Evolutionary conservation across 2,329 filamentous ascomycete species (phyloP), one percentile per base, ranked within the genome.

Genomic region (Colletotrichum sp.): DNA sequence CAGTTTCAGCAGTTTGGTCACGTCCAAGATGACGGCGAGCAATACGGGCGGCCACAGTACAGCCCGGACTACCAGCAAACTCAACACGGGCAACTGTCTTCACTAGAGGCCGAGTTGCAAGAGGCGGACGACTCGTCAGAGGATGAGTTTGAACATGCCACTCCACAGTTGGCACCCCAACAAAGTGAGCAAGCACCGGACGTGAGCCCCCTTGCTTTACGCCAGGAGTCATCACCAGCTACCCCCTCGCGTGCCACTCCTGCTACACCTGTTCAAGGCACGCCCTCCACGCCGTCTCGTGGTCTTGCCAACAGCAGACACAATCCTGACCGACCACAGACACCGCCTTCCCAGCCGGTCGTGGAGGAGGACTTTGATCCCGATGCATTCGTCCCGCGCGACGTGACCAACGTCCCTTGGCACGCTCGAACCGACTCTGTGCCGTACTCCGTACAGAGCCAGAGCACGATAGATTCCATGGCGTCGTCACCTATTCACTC

Each of bases 381-480:
- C 10, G 74, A 80, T 6, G 10, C 64, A 3, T 80, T 82, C 55
- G 44, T 77, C 8, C 79, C 82, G 3, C 81, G 80, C 10, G 82
- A 85, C 64, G 81, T 83, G n/a, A 83, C 83, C 8, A 79, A 85
- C 69, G 66, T 81, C 0, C 72, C 82, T 0, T 85, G 83, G 83
- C 80, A 82, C 59, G 79, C 76, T 5, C 80, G 81, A 15, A 79
- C 78, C 21, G 81, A 81, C 26, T 84, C 83, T 21, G 81, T 83
- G 2, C 84, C 85, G 0, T 79, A 80, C 60, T 87, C 85, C 2
- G 59, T 83, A 21, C 81, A 79, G 60, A 86, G 84, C 79, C 82
- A 82, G 52, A 83, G 81, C 28, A 85, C 84, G 2, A 64, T 85
- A 4, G 84, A 84, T 13, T 84, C 85, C 1, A 76, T 81, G 0